These are phyloP conservation scores for Reutealis trisperma DNA, from an alignment of 345 rosid genomes.

Conservation along the genomic window DNA sequence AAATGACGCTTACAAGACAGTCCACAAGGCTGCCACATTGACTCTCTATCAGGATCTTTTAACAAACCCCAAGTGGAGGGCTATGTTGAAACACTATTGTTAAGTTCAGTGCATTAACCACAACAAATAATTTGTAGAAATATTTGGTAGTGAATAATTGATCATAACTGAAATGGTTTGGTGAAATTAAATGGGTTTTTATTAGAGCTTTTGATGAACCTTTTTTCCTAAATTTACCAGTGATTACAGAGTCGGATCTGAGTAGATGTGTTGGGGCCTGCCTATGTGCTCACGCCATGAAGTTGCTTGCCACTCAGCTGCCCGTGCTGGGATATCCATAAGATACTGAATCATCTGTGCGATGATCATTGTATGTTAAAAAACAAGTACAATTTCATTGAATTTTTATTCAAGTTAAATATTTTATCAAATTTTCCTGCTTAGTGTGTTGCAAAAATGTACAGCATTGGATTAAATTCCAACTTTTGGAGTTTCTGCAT, in stretches of 20 bases:
- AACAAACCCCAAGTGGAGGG: too few relatives aligned
- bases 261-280: slow-evolving; percentile 58
- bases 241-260: slow-evolving; percentile 53
- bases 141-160: too few relatives aligned
- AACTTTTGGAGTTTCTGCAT: not conserved
- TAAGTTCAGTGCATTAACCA: not conserved
- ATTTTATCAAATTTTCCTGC: too few relatives aligned
- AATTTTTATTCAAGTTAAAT: too few relatives aligned
- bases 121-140: too few relatives aligned
- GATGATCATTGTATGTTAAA: not conserved
- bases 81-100: slow-evolving; percentile 1
- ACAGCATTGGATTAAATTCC: not conserved
- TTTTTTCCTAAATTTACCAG: slow-evolving; percentile 41
- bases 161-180: not conserved
- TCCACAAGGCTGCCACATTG: too few relatives aligned
- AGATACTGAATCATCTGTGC: not conserved
- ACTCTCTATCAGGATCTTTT: too few relatives aligned
- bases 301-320: slow-evolving; percentile 46
- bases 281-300: slow-evolving; percentile 59
- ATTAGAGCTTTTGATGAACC: slow-evolving; percentile 2
- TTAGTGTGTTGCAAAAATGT: too few relatives aligned
- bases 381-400: too few relatives aligned
- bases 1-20: too few relatives aligned
- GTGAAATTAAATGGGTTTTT: not conserved
- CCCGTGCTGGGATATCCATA: slow-evolving; percentile 26